These are phyloP conservation scores for Metarhizium robertsii DNA, from an alignment of 2,329 filamentous ascomycete genomes.

Conservation along the genomic window DNA sequence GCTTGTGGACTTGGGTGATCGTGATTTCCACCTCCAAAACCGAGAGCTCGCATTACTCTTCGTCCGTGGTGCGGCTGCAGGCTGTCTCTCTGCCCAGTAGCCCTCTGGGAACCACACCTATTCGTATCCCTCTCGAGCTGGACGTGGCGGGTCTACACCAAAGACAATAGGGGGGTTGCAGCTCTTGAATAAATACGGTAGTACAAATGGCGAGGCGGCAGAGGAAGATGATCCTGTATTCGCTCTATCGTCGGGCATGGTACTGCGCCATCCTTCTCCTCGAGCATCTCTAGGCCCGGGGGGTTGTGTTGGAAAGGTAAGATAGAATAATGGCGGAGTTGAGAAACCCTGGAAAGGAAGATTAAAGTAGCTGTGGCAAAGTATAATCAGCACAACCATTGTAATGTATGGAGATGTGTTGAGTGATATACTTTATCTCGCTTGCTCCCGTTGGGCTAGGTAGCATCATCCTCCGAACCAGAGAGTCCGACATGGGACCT, in stretches of 20 bases:
- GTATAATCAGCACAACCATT: slow-evolving; percentile 1
- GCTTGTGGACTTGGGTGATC: slow-evolving; percentile 26
- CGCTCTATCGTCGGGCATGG: slow-evolving; percentile 4
- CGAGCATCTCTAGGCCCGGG: slow-evolving; percentile 1
- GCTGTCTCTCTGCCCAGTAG: slow-evolving; percentile 52
- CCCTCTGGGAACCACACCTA: slow-evolving; percentile 56
- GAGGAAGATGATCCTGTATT: not conserved
- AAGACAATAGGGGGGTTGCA: slow-evolving; percentile 10
- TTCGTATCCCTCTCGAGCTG: slow-evolving; percentile 44
- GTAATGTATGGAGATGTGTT: not conserved
- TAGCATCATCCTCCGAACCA: slow-evolving; percentile 2
- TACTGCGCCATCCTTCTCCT: slow-evolving; percentile 1
- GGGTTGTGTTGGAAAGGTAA: slow-evolving; percentile 8
- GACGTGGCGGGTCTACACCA: slow-evolving; percentile 43
- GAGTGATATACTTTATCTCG: slow-evolving; percentile 15
- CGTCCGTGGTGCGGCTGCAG: slow-evolving; percentile 13
- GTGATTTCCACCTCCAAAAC: slow-evolving; percentile 32
- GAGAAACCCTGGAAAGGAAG: slow-evolving; percentile 13
- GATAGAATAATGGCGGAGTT: slow-evolving; percentile 10
- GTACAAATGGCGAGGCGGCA: slow-evolving; percentile 1
- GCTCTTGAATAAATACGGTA: not conserved
- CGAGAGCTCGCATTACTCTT: slow-evolving; percentile 24
- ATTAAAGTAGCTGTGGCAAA: slow-evolving; percentile 21
- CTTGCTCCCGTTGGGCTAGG: not conserved
- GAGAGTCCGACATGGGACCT: slow-evolving; percentile 12